A percentile compares a stretch with the other conserved stretches of the same genome.
phyloP scores from a whole-genome alignment of 164 flowering plant genomes.

The Dillenia turbinata region DNA sequence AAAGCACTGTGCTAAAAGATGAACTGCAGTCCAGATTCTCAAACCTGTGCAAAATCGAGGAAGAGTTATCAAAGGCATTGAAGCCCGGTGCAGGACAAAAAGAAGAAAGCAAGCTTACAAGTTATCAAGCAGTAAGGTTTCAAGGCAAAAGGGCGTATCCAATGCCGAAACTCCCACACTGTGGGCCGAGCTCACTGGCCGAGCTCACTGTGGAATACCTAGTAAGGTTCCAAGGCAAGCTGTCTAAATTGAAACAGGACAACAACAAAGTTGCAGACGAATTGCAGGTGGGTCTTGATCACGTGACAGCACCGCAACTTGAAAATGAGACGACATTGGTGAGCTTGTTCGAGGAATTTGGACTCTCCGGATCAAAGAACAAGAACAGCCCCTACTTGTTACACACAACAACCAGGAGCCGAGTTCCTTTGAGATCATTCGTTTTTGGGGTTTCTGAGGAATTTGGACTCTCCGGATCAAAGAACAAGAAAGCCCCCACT shows the following conservation, averaged over 20 bases:
- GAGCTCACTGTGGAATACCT: too few species aligned
- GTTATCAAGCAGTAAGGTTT: conserved; percentile 77
- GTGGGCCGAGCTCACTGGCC: too few species aligned
- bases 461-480: conserved; percentile 35
- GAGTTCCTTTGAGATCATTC: conserved; percentile 66
- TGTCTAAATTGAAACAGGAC: conserved; percentile 86
- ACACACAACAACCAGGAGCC: conserved; percentile 25
- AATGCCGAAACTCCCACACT: too few species aligned
- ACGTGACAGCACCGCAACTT: conserved; percentile 37
- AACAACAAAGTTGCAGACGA: conserved; percentile 79
- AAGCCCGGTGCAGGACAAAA: conserved; percentile 38
- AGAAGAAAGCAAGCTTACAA: conserved; percentile 46
- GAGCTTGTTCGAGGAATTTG: conserved; percentile 43
- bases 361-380: conserved; percentile 33
- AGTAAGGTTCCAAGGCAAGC: conserved; percentile 85
- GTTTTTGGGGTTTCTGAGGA: too few species aligned
- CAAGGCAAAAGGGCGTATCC: too few species aligned
- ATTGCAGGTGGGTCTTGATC: conserved; percentile 67
- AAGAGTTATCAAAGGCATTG: conserved; percentile 50
- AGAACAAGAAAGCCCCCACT: conserved; percentile 9
- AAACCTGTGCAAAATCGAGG: conserved; percentile 54
- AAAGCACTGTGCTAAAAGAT: conserved; percentile 44
- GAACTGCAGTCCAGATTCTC: conserved; percentile 50
- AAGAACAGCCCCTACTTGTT: conserved; percentile 3
- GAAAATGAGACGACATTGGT: conserved; percentile 53